Evolutionary conservation across 225 moss, liverwort and hornwort species (phyloP).

Genomic region (Sphagnum contortum): DNA sequence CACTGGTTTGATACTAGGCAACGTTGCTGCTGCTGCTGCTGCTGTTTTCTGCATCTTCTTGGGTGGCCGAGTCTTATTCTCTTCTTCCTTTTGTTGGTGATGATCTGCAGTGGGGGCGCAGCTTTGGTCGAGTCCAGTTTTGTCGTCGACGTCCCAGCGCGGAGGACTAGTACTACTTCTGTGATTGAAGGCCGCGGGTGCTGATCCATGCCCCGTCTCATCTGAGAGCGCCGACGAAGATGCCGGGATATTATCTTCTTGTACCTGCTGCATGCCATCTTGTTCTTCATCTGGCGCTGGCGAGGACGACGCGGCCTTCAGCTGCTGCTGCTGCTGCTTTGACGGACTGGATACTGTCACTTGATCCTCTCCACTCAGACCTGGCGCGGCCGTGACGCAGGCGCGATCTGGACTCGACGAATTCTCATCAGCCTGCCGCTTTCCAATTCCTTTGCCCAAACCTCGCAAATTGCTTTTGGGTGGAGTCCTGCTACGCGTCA

Average conservation of each 20-base stretch:
- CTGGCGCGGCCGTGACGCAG: no score
- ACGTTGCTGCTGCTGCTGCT: conserved; percentile 6
- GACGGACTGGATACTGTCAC: no score
- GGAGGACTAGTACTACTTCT: background rate
- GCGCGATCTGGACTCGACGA: background rate
- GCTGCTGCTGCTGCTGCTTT: no score
- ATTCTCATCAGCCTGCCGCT: background rate
- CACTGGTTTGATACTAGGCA: conserved; percentile 7
- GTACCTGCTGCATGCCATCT: background rate
- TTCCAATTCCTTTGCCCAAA: no score
- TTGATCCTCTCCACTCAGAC: no score
- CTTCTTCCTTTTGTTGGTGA: conserved; percentile 3
- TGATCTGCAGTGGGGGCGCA: conserved; percentile 20
- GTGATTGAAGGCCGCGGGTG: no score
- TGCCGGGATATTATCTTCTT: background rate
- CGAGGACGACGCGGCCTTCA: no score
- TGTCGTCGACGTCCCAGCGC: conserved; percentile 2
- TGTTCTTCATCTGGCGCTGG: no score
- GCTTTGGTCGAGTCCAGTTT: conserved; percentile 12
- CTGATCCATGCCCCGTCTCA: background rate
- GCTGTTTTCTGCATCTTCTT: conserved; percentile 26
- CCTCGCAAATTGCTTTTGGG: no score
- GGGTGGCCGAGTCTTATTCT: conserved; percentile 14
- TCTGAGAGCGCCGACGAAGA: background rate
- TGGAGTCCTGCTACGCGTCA: no score